A percentile compares a stretch with the other conserved stretches of the same genome.
Conservation (phyloP, 1,284 basidiomycete genomes). For the Trichosporon sp. region DNA sequence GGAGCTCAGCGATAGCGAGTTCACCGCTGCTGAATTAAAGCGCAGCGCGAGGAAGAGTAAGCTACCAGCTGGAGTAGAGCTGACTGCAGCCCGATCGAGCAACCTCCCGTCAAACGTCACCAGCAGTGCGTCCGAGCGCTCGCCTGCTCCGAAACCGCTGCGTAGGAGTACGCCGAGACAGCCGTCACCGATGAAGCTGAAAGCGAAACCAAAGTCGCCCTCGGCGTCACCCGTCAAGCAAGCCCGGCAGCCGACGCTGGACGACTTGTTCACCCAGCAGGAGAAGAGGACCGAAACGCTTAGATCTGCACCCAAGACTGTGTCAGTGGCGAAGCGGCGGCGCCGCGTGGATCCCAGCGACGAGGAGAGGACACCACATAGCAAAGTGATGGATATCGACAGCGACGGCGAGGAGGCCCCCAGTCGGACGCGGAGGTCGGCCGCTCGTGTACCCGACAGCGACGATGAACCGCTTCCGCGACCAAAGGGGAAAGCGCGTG, state of each 20-base stretch:
- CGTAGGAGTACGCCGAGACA: background rate
- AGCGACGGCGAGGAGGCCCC: constrained; percentile 15
- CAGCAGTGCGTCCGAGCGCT: background rate
- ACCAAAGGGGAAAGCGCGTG: background rate
- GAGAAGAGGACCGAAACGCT: background rate
- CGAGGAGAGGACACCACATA: background rate
- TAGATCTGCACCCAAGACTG: background rate
- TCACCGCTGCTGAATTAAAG: constrained; percentile 19
- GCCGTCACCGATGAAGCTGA: background rate
- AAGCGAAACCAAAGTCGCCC: background rate
- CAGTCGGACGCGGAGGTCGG: background rate
- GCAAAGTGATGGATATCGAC: background rate
- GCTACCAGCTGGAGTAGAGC: background rate
- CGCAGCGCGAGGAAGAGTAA: constrained; percentile 19
- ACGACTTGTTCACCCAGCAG: background rate
- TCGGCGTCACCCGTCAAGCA: background rate
- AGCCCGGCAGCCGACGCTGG: background rate
- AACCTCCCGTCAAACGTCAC: background rate
- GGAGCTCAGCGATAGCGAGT: constrained; percentile 25
- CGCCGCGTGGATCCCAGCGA: background rate
- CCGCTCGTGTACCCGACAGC: background rate
- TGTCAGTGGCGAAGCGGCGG: background rate
- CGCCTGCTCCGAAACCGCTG: background rate
- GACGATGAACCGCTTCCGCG: background rate
- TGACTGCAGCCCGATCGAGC: constrained; percentile 9